A percentile compares a stretch with the other conserved stretches of the same genome.
Evolutionary conservation across 345 rosid genomes (phyloP).

Genomic region (Linum usitatissimum): DNA sequence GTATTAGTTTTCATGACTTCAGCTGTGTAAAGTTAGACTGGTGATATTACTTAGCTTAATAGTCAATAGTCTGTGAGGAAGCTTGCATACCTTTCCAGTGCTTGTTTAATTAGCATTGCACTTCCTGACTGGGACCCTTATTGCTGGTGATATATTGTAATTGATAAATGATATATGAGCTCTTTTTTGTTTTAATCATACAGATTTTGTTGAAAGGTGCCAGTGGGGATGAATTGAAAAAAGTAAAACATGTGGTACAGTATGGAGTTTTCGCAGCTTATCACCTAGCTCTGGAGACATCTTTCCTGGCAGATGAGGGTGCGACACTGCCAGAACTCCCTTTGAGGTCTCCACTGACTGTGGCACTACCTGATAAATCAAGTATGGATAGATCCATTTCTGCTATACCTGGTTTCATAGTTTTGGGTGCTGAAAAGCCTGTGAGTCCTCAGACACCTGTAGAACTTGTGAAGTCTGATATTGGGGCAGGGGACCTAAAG

Average conservation of each 20-base stretch:
- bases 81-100: too few species aligned
- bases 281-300: conserved; percentile 89
- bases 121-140: too few species aligned
- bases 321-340: conserved; percentile 88
- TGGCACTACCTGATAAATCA: conserved; percentile 72
- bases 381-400: conserved; percentile 74
- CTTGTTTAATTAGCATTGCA: too few species aligned
- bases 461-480: conserved; percentile 14
- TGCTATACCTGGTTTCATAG: conserved; percentile 68
- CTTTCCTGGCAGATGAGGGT: conserved; percentile 97
- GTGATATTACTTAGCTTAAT: too few species aligned
- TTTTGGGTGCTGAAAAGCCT: conserved; percentile 43
- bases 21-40: too few species aligned
- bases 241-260: conserved; percentile 91
- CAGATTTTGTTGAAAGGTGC: conserved; percentile 98
- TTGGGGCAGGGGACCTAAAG: not conserved
- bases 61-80: too few species aligned
- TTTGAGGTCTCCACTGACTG: conserved; percentile 61
- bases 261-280: conserved; percentile 99
- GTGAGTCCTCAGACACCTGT: conserved; percentile 26
- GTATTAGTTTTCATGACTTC: too few species aligned
- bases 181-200: conserved; percentile 8
- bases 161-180: too few species aligned
- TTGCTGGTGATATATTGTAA: too few species aligned
- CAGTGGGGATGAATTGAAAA: conserved; percentile 72